A percentile compares a stretch with the other conserved stretches of the same genome.
Evolutionary conservation across 2,329 filamentous ascomycete species (phyloP).

Genomic region (Penicillium sp.): DNA sequence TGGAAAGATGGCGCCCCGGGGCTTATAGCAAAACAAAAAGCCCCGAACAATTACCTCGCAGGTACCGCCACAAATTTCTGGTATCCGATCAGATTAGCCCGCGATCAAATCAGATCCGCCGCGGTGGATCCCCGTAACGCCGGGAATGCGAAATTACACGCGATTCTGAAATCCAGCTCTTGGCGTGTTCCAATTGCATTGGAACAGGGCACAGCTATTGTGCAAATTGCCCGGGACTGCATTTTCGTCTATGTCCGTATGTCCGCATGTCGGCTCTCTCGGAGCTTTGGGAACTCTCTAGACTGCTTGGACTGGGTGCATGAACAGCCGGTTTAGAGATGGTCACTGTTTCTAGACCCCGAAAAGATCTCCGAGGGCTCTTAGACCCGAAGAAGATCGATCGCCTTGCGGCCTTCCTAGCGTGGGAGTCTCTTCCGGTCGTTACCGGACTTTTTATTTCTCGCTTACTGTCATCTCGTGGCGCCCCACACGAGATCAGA

Average conservation of each 20-base stretch:
- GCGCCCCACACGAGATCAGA: slow-evolving; percentile 6
- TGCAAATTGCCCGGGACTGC: neutral
- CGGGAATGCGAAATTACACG: neutral
- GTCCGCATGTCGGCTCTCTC: neutral
- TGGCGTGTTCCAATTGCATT: neutral
- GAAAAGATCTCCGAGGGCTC: neutral
- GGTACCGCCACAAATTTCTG: neutral
- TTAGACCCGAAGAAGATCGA: neutral
- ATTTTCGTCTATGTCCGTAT: neutral
- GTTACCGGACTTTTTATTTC: neutral
- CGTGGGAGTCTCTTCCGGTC: neutral
- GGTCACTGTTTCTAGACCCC: neutral
- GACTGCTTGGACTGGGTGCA: too few relatives aligned
- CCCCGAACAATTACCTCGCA: neutral
- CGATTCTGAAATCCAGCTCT: neutral
- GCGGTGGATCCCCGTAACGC: neutral
- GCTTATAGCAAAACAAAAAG: neutral
- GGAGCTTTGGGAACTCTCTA: neutral
- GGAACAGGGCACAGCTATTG: neutral
- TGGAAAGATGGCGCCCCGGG: neutral
- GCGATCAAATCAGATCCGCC: neutral
- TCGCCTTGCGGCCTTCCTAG: neutral
- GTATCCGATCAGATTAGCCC: neutral
- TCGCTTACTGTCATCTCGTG: neutral
- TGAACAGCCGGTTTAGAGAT: neutral